Evolutionary conservation across 495 filamentous ascomycete genomes (phyloP).

Genomic region (Penicillium silybi): DNA sequence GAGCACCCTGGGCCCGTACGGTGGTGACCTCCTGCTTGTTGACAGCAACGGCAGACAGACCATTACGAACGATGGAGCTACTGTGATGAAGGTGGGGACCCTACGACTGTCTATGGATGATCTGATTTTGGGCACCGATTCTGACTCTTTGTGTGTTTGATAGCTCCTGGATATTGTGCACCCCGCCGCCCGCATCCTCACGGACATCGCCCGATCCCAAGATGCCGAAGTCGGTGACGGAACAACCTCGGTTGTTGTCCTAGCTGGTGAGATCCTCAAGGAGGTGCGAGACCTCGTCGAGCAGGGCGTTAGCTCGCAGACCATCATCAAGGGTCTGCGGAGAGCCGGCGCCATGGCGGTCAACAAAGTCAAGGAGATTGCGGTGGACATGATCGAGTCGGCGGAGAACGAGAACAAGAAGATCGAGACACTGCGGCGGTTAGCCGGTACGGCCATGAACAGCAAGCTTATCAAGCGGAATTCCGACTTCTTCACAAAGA

Average conservation of each 20-base stretch:
- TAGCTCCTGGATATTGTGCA: conserved; percentile 98
- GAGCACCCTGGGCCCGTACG: conserved; percentile 94
- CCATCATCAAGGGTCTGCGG: conserved; percentile 93
- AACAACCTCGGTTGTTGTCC: conserved; percentile 92
- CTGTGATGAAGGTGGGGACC: conserved; percentile 86
- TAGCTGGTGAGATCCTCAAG: conserved; percentile 95
- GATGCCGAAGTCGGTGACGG: conserved; percentile 98
- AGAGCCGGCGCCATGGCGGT: conserved; percentile 88
- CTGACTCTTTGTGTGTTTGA: conserved; percentile 13
- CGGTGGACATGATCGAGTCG: conserved; percentile 63
- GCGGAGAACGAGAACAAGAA: conserved; percentile 67
- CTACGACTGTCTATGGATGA: not conserved
- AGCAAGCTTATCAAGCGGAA: conserved; percentile 99
- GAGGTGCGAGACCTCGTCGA: conserved; percentile 94
- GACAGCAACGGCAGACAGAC: conserved; percentile 94
- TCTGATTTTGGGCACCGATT: not conserved
- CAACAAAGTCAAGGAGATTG: conserved; percentile 98
- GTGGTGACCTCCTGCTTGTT: conserved; percentile 91
- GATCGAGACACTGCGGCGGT: conserved; percentile 81
- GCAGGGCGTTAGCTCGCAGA: conserved; percentile 94
- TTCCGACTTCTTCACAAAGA: conserved; percentile 95
- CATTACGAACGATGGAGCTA: conserved; percentile 98
- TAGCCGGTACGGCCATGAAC: conserved; percentile 98
- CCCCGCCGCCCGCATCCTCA: conserved; percentile 94
- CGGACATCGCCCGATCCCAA: conserved; percentile 97